Evolutionary conservation across 1,139 yeast species (phyloP), one percentile per base, ranked within the genome.

Genomic region (Zhuliangozyma blackwelliae): DNA sequence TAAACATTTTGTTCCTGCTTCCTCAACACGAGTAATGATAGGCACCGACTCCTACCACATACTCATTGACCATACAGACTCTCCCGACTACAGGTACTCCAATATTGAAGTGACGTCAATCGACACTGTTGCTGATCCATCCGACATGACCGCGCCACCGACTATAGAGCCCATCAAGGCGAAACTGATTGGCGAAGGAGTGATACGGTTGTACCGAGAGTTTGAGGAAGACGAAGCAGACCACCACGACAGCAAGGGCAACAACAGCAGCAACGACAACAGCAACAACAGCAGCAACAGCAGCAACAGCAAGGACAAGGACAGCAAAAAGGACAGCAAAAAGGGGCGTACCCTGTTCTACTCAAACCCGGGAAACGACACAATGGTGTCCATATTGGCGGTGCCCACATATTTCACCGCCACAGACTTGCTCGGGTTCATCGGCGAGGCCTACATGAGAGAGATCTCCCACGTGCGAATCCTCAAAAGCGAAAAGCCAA

Each of bases 331-430:
- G n/a, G n/a, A 16, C 16, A 16, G 16, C 16, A 16, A 16, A 16
- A 16, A 16, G 16, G 16, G 16, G 16, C 16, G 16, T 4, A 16
- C 31, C 32, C 10, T 16, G 16, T 16, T 16, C 16, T 35, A 13
- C 8, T 28, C 44, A 2, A 49, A 46, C 16, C 47, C 51, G 3
- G 79, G 78, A 1, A 84, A 80, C 49, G 80, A 72, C 28, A 77
- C 84, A 1, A 79, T 85, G 63, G 75, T 87, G 6, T 79, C 95
- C 0, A 84, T 90, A 20, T 61, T 89, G 23, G 92, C 96, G 0
- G 81, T 89, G 0, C 97, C 97, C 0, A 80, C 88, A 5, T 90
- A 89, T 55, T 81, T 89, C 56, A 82, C 95, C 0, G 87, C 94
- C 1, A 83, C 88, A 11, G 97, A 89, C 52, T 57, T 90, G 21